phyloP scores from a whole-genome alignment of 2,329 filamentous ascomycete species.

The Hypoxylon sp. region DNA sequence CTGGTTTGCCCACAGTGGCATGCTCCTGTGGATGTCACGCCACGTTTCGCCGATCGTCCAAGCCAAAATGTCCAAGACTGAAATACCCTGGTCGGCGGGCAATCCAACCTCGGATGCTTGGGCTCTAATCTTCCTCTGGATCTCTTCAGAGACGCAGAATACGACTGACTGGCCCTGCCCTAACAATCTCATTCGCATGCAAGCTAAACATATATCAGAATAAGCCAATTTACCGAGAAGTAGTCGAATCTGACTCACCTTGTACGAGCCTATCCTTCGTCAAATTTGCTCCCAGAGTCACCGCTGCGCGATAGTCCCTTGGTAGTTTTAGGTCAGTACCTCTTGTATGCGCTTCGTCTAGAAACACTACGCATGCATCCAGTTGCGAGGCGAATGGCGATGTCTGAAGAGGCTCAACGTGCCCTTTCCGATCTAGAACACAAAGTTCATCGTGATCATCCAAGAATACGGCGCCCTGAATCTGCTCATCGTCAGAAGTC shows the following conservation, averaged over 20 bases:
- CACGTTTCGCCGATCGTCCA: slow-evolving; percentile 73
- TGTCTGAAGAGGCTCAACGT: slow-evolving; percentile 62
- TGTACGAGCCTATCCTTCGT: slow-evolving; percentile 78
- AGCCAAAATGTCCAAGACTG: slow-evolving; percentile 65
- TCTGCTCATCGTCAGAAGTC: slow-evolving; percentile 28
- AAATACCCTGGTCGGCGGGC: slow-evolving; percentile 51
- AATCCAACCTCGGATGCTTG: not conserved
- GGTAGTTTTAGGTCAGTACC: slow-evolving; percentile 77
- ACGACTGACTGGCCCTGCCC: slow-evolving; percentile 74
- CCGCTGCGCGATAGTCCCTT: slow-evolving; percentile 68
- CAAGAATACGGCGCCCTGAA: slow-evolving; percentile 69
- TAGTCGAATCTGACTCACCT: slow-evolving; percentile 59
- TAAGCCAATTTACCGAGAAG: slow-evolving; percentile 10
- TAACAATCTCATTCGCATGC: slow-evolving; percentile 78
- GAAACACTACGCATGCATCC: slow-evolving; percentile 72
- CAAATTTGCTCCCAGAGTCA: slow-evolving; percentile 73
- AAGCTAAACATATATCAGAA: slow-evolving; percentile 60
- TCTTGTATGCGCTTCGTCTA: slow-evolving; percentile 78
- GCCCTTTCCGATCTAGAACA: slow-evolving; percentile 63
- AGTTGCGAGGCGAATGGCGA: slow-evolving; percentile 71
- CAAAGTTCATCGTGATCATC: slow-evolving; percentile 66
- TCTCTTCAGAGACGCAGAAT: slow-evolving; percentile 71
- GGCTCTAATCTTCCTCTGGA: slow-evolving; percentile 64
- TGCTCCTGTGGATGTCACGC: slow-evolving; percentile 59
- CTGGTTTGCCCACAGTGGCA: slow-evolving; percentile 72